These are phyloP conservation scores for Paramecium sonneborni DNA, from an alignment of 73 alveolate genomes.

Conservation along the genomic window DNA sequence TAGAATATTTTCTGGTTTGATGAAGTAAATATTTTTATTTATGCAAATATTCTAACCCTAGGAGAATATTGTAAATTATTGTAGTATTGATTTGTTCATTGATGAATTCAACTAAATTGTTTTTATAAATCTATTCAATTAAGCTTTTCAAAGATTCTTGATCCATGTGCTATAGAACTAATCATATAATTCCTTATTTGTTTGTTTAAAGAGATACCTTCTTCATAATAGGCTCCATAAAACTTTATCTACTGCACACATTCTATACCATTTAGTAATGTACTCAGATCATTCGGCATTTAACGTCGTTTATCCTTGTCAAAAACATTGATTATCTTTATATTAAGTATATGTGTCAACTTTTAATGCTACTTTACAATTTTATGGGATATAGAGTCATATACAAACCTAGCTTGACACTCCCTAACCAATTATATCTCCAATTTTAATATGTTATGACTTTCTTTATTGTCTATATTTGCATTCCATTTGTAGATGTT, in stretches of 20 bases:
- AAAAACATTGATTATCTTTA: conserved; percentile 72
- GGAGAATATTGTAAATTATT: conserved; percentile 71
- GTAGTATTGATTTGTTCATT: conserved; percentile 77
- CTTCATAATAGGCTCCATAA: conserved; percentile 88
- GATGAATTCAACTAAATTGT: conserved; percentile 57
- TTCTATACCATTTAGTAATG: conserved; percentile 42
- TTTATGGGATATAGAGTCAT: conserved; percentile 67
- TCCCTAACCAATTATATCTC: conserved; percentile 73
- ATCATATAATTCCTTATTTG: conserved; percentile 47
- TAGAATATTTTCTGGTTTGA: conserved; percentile 81
- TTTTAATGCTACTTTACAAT: conserved; percentile 70
- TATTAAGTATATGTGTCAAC: neutral
- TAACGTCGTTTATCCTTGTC: conserved; percentile 76
- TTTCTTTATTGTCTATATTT: neutral
- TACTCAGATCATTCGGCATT: conserved; percentile 70
- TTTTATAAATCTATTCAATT: conserved; percentile 58
- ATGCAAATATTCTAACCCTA: conserved; percentile 78
- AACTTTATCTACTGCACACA: conserved; percentile 67
- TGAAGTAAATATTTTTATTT: conserved; percentile 76
- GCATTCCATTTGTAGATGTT: conserved; percentile 39
- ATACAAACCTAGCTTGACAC: conserved; percentile 71
- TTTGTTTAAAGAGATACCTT: conserved; percentile 70
- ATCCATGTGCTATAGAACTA: conserved; percentile 84
- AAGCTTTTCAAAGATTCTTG: conserved; percentile 76
- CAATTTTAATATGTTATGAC: conserved; percentile 54